Conservation (phyloP, 768 basidiomycete genomes). For the Nidularia pulvinata region DNA sequence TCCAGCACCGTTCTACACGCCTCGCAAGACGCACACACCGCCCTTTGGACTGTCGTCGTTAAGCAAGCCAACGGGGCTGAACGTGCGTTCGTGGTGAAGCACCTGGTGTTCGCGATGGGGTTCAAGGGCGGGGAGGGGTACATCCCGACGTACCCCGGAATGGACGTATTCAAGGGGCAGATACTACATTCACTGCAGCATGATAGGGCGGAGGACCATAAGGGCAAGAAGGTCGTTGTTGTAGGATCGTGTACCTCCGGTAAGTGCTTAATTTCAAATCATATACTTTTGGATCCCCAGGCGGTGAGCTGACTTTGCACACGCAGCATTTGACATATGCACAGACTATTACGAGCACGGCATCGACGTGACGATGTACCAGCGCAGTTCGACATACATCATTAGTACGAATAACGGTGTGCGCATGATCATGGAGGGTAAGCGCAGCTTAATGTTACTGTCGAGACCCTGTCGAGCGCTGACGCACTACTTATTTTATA, state of each 20-base stretch:
- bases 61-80: slow-evolving; percentile 25
- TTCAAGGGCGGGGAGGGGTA: slow-evolving; percentile 43
- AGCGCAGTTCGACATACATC: neutral
- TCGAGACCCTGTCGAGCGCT: neutral
- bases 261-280: neutral
- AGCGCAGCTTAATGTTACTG: neutral
- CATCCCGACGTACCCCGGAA: slow-evolving; percentile 42
- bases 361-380: neutral
- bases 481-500: neutral
- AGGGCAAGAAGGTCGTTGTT: neutral
- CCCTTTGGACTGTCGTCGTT: slow-evolving; percentile 46
- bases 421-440: neutral
- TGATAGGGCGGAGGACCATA: neutral
- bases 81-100: slow-evolving; percentile 38
- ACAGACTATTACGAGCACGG: neutral
- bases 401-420: neutral
- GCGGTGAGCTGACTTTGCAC: neutral
- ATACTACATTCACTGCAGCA: neutral
- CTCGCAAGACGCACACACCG: slow-evolving; percentile 29
- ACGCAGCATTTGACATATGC: neutral
- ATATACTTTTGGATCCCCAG: neutral
- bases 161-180: slow-evolving; percentile 16
- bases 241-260: neutral
- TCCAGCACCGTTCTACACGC: slow-evolving; percentile 40
- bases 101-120: slow-evolving; percentile 60